A percentile compares a stretch with the other conserved stretches of the same genome.
Evolutionary conservation across 2,329 filamentous ascomycete genomes (phyloP).

Genomic region (Ramularia collo-cygni): DNA sequence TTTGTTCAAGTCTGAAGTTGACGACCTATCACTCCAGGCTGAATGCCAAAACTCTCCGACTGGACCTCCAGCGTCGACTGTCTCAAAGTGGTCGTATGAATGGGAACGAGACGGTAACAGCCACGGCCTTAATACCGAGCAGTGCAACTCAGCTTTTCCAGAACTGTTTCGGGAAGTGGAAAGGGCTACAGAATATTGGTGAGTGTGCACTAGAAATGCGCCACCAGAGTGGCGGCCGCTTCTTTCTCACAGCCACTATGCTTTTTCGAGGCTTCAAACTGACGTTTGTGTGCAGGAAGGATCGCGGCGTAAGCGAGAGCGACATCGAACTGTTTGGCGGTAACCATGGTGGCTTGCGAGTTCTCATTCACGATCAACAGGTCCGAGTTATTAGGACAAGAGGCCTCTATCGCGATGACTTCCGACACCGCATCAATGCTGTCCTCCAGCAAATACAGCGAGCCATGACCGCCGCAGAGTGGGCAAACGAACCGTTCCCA

Average conservation of each 20-base stretch:
- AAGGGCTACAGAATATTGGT: slow-evolving; percentile 19
- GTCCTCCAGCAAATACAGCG: slow-evolving; percentile 19
- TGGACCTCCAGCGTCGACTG: no score
- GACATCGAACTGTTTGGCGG: slow-evolving; percentile 31
- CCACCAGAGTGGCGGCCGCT: no score
- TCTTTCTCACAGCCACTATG: no score
- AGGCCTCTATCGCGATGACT: slow-evolving; percentile 20
- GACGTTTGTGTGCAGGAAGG: neutral
- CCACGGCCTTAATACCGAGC: slow-evolving; percentile 22
- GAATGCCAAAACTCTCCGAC: no score
- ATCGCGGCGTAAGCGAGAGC: slow-evolving; percentile 6
- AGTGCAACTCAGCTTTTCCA: slow-evolving; percentile 29
- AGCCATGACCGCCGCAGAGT: slow-evolving; percentile 15
- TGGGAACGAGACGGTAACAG: slow-evolving; percentile 23
- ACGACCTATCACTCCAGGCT: no score
- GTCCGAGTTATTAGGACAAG: slow-evolving; percentile 15
- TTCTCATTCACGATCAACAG: slow-evolving; percentile 16
- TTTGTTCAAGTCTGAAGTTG: no score
- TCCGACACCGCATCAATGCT: slow-evolving; percentile 26
- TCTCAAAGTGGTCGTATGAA: slow-evolving; percentile 21
- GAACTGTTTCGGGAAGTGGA: slow-evolving; percentile 28
- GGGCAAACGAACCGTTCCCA: slow-evolving; percentile 14
- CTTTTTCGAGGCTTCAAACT: no score
- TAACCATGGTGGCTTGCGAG: slow-evolving; percentile 24
- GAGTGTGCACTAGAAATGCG: no score